Percentiles rank a stretch among this genome's conserved stretches.
Evolutionary conservation across 2,329 filamentous ascomycete genomes (phyloP).

Genomic region (Dactylellina drechsleri): DNA sequence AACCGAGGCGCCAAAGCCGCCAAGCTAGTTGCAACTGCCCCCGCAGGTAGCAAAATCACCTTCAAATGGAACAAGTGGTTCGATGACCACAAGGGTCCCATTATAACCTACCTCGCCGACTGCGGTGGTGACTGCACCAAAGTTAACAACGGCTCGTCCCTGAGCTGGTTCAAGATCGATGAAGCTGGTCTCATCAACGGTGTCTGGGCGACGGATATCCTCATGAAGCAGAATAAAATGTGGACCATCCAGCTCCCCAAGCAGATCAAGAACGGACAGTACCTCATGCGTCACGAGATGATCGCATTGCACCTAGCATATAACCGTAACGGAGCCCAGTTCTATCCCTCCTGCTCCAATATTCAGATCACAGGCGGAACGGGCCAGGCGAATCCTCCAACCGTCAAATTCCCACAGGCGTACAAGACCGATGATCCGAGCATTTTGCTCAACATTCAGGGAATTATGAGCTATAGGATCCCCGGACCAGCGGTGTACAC

Average conservation of each 20-base stretch:
- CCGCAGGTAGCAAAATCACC: slow-evolving; percentile 64
- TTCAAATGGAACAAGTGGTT: slow-evolving; percentile 67
- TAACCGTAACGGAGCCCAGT: slow-evolving; percentile 65
- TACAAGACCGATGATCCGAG: slow-evolving; percentile 60
- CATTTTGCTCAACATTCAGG: slow-evolving; percentile 54
- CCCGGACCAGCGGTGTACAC: slow-evolving; percentile 52
- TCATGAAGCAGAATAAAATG: slow-evolving; percentile 67
- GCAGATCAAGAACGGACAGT: slow-evolving; percentile 62
- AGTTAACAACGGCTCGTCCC: slow-evolving; percentile 63
- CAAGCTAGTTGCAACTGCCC: slow-evolving; percentile 62
- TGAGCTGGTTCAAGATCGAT: slow-evolving; percentile 65
- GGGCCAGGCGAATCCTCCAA: slow-evolving; percentile 52
- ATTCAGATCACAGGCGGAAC: slow-evolving; percentile 64
- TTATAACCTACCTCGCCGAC: slow-evolving; percentile 65
- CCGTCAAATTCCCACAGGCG: slow-evolving; percentile 61
- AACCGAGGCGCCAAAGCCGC: slow-evolving; percentile 64
- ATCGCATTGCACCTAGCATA: slow-evolving; percentile 64
- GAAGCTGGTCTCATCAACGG: slow-evolving; percentile 61
- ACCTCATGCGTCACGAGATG: slow-evolving; percentile 68
- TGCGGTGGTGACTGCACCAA: slow-evolving; percentile 62
- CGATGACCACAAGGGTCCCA: slow-evolving; percentile 65
- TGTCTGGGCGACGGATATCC: slow-evolving; percentile 63
- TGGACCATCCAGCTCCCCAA: slow-evolving; percentile 62
- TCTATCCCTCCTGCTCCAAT: slow-evolving; percentile 67
- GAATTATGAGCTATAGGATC: slow-evolving; percentile 55